Evolutionary conservation across 2,329 filamentous ascomycete genomes (phyloP).

Genomic region (Colletotrichum navitas): DNA sequence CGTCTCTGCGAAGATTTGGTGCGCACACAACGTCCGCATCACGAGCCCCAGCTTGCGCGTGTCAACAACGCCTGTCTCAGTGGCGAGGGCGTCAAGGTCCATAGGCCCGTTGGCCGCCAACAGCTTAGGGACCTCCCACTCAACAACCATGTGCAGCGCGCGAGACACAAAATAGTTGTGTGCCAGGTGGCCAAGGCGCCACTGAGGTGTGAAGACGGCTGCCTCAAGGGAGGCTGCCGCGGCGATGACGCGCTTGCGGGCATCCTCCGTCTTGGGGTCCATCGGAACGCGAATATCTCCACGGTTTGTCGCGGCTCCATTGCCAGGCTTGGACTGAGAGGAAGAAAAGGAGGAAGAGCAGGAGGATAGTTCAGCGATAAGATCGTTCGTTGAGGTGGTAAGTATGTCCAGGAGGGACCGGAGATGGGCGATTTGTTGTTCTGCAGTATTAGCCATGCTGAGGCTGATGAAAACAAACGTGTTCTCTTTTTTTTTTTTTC

Average conservation of each 20-base stretch:
- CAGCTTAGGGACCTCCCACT: constrained; percentile 32
- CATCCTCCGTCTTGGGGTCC: constrained; percentile 8
- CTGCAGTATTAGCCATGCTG: too few species aligned
- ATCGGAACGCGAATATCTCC: constrained; percentile 2
- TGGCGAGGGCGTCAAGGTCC: constrained; percentile 18
- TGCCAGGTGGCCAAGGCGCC: constrained; percentile 31
- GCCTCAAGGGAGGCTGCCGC: constrained; percentile 21
- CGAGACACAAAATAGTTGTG: constrained; percentile 29
- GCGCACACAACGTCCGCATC: constrained; percentile 36
- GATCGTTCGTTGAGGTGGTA: constrained; percentile 23
- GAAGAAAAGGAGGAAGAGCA: constrained; percentile 8
- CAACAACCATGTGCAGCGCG: constrained; percentile 36
- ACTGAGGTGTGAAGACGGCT: constrained; percentile 33
- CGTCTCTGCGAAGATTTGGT: constrained; percentile 34
- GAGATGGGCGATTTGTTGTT: background rate
- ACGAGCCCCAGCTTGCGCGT: constrained; percentile 32
- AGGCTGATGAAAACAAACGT: too few species aligned
- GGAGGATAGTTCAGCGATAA: constrained; percentile 27
- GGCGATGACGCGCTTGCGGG: constrained; percentile 30
- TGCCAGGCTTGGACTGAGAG: background rate
- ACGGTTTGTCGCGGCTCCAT: background rate
- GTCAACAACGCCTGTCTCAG: constrained; percentile 30
- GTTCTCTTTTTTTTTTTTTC: too few species aligned
- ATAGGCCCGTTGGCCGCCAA: constrained; percentile 24
- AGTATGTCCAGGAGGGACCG: constrained; percentile 20